Evolutionary conservation across 768 basidiomycete species (phyloP).

Genomic region (Mycena rosella): DNA sequence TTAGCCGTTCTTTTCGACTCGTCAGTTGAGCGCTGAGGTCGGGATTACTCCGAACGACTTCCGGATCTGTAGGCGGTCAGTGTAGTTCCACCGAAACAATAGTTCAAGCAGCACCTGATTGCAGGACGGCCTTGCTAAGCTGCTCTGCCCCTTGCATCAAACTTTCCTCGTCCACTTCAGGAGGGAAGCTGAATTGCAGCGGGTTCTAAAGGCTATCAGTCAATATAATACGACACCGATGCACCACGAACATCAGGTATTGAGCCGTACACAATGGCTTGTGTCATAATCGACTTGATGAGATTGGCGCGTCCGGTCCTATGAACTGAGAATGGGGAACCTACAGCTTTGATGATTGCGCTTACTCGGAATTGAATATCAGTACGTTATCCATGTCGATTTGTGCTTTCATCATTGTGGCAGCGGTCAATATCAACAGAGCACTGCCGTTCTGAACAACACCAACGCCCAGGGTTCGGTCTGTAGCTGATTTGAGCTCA

Average conservation of each 20-base stretch:
- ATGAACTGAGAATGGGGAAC: constrained; percentile 17
- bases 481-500: constrained; percentile 74
- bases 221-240: not conserved
- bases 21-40: constrained; percentile 85
- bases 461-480: constrained; percentile 80
- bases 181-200: constrained; percentile 83
- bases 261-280: constrained; percentile 84
- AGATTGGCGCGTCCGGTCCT: constrained; percentile 76
- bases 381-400: constrained; percentile 73
- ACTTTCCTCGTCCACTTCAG: constrained; percentile 82
- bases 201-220: constrained; percentile 66
- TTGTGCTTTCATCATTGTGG: constrained; percentile 75
- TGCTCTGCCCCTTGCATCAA: constrained; percentile 86
- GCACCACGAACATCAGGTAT: constrained; percentile 64
- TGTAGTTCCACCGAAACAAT: not conserved
- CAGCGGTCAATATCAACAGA: constrained; percentile 73
- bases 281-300: constrained; percentile 84
- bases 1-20: constrained; percentile 79
- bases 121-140: constrained; percentile 76
- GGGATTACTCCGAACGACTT: constrained; percentile 79
- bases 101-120: constrained; percentile 66
- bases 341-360: constrained; percentile 18
- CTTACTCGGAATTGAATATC: constrained; percentile 74
- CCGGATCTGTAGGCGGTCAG: constrained; percentile 58
- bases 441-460: constrained; percentile 63